These are phyloP conservation scores for Fimicolochytrium jonesii DNA, from an alignment of 192 early-diverging fungal species.

Conservation along the genomic window DNA sequence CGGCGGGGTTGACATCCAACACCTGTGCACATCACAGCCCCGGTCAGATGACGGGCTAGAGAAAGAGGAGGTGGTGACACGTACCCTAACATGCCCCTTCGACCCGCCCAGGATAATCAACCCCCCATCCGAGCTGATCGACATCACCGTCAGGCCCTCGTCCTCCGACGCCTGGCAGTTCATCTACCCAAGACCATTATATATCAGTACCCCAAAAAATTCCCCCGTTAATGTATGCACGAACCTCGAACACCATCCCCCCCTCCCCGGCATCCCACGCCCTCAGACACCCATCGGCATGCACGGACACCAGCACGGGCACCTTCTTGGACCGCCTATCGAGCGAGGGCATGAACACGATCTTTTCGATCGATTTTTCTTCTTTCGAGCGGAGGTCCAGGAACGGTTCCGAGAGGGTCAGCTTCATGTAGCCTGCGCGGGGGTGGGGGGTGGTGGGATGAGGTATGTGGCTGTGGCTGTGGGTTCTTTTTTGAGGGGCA, in stretches of 20 bases:
- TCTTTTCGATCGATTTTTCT: slow-evolving; percentile 51
- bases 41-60: neutral
- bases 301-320: slow-evolving; percentile 41
- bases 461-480: neutral
- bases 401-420: slow-evolving; percentile 40
- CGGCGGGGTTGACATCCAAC: slow-evolving; percentile 19
- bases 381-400: slow-evolving; percentile 48
- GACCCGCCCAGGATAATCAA: slow-evolving; percentile 48
- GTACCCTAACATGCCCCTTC: slow-evolving; percentile 44
- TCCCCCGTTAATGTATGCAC: neutral
- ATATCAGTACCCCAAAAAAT: neutral
- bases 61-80: neutral
- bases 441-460: neutral
- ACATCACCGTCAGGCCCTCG: slow-evolving; percentile 49
- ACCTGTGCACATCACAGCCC: too few relatives aligned
- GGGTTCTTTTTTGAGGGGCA: neutral
- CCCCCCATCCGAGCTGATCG: slow-evolving; percentile 34
- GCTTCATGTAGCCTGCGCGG: slow-evolving; percentile 33
- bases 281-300: slow-evolving; percentile 52
- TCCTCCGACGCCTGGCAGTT: slow-evolving; percentile 46
- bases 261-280: slow-evolving; percentile 54
- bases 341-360: slow-evolving; percentile 10
- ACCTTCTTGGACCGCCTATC: slow-evolving; percentile 21
- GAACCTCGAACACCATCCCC: slow-evolving; percentile 45
- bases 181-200: slow-evolving; percentile 17